Evolutionary conservation across 495 filamentous ascomycete species (phyloP).

Genomic region (Hypomontagnella submonticulosa): DNA sequence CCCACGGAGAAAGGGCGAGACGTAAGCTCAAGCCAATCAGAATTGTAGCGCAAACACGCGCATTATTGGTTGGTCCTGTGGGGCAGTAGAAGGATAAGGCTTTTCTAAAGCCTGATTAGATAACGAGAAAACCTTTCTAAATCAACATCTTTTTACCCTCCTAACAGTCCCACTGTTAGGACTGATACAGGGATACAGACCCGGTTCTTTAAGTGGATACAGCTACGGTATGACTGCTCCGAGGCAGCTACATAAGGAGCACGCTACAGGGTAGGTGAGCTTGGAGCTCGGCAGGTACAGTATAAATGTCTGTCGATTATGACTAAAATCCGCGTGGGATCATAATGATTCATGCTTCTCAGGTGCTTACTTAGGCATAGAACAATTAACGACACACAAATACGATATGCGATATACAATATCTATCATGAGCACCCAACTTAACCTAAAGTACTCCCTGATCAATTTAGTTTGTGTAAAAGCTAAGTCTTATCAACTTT

Average conservation of each 20-base stretch:
- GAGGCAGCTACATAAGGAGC: not conserved
- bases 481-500: slow-evolving; percentile 23
- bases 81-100: too few relatives aligned
- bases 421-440: not conserved
- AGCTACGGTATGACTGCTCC: slow-evolving; percentile 23
- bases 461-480: slow-evolving; percentile 26
- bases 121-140: too few relatives aligned
- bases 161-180: slow-evolving; percentile 6
- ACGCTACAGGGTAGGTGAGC: too few relatives aligned
- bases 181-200: not conserved
- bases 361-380: too few relatives aligned
- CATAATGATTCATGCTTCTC: too few relatives aligned
- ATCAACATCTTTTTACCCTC: too few relatives aligned
- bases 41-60: slow-evolving; percentile 44
- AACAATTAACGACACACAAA: too few relatives aligned
- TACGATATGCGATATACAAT: too few relatives aligned
- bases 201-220: slow-evolving; percentile 19
- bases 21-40: slow-evolving; percentile 46
- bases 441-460: not conserved
- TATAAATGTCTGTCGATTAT: too few relatives aligned
- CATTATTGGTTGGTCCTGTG: slow-evolving; percentile 33
- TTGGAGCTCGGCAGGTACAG: too few relatives aligned
- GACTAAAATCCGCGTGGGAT: too few relatives aligned
- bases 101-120: too few relatives aligned
- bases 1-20: slow-evolving; percentile 7